Evolutionary conservation across 164 flowering plant genomes (phyloP).

Genomic region (Annona squamosa): DNA sequence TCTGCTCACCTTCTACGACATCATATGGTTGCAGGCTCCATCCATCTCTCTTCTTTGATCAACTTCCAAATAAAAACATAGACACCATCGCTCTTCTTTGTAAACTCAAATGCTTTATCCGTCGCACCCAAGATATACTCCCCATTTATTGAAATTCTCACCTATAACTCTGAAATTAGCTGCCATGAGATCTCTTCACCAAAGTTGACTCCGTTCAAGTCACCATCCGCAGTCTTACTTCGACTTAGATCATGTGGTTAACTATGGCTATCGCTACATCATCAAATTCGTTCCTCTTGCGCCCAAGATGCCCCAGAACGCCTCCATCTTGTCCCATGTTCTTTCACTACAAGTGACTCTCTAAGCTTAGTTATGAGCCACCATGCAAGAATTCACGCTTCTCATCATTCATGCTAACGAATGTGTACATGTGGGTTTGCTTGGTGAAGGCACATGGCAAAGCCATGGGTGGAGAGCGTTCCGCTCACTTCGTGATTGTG

Average conservation of each 20-base stretch:
- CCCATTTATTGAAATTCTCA: slow-evolving; percentile 29
- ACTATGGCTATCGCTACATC: neutral
- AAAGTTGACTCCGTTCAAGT: slow-evolving; percentile 25
- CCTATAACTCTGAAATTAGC: slow-evolving; percentile 14
- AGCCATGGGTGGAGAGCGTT: neutral
- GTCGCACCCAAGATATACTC: slow-evolving; percentile 31
- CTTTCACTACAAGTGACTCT: slow-evolving; percentile 10
- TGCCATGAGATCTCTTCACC: slow-evolving; percentile 19
- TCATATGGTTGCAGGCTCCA: neutral
- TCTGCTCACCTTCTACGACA: slow-evolving; percentile 16
- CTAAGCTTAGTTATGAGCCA: neutral
- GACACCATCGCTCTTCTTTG: slow-evolving; percentile 12
- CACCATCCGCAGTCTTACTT: slow-evolving; percentile 3
- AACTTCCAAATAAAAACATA: neutral
- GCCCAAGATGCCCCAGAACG: neutral
- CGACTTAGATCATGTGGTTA: slow-evolving; percentile 4
- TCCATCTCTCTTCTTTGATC: slow-evolving; percentile 8
- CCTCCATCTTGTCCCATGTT: neutral
- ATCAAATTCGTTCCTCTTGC: neutral
- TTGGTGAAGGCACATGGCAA: slow-evolving; percentile 14
- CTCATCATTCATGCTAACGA: slow-evolving; percentile 25
- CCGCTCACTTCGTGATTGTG: too few species aligned
- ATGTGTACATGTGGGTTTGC: slow-evolving; percentile 38
- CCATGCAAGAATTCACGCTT: neutral
- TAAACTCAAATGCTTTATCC: slow-evolving; percentile 27